Percentiles rank a stretch among this genome's conserved stretches.
Evolutionary conservation across 1,139 yeast species (phyloP).

Genomic region (Wickerhamomyces sp.): DNA sequence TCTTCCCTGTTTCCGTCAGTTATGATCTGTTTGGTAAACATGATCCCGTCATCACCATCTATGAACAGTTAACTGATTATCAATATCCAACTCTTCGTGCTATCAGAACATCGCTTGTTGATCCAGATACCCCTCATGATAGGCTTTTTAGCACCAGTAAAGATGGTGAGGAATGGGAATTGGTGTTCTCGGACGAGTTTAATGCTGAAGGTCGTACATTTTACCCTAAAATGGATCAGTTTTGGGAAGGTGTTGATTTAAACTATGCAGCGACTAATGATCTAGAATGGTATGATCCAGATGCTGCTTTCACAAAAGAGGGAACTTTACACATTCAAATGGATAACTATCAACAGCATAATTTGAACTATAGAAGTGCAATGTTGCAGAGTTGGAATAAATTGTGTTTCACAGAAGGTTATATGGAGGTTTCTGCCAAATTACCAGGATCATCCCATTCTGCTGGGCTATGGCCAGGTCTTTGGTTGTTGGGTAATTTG

Average conservation of each 20-base stretch:
- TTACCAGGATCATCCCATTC: conserved; percentile 51
- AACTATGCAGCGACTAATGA: conserved; percentile 58
- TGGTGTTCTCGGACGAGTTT: conserved; percentile 57
- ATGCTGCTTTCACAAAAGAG: conserved; percentile 47
- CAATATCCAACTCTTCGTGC: conserved; percentile 46
- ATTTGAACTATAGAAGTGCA: conserved; percentile 53
- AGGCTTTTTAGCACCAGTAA: conserved; percentile 34
- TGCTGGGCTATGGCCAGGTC: conserved; percentile 60
- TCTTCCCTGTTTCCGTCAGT: conserved; percentile 17
- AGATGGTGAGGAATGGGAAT: conserved; percentile 44
- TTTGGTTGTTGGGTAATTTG: conserved; percentile 60
- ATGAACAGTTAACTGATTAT: conserved; percentile 42
- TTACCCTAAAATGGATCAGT: conserved; percentile 60
- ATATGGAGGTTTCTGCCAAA: conserved; percentile 44
- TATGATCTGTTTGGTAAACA: conserved; percentile 12
- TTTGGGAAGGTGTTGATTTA: conserved; percentile 52
- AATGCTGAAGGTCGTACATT: conserved; percentile 58
- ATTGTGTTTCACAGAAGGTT: conserved; percentile 55
- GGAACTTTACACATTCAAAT: conserved; percentile 45
- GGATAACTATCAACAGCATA: conserved; percentile 55
- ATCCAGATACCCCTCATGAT: conserved; percentile 49
- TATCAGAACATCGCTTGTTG: conserved; percentile 44
- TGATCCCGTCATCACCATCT: conserved; percentile 11
- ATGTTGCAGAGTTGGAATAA: conserved; percentile 61
- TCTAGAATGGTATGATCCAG: conserved; percentile 66